phyloP scores from a whole-genome alignment of 306 rosid species.

The Vigna hirtella region DNA sequence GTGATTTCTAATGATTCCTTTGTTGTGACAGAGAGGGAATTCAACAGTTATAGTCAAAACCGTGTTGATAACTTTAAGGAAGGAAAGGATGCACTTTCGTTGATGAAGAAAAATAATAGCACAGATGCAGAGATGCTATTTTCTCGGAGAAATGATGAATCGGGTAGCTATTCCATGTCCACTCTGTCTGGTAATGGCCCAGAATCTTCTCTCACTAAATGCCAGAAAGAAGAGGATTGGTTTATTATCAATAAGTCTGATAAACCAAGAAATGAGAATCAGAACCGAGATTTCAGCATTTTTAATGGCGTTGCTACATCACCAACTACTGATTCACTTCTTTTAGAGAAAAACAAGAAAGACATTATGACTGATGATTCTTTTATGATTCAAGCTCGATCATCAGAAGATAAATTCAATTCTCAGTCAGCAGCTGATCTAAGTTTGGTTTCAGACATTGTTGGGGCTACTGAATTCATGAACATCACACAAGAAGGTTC shows the following conservation, averaged over 20 bases:
- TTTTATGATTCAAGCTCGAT: constrained; percentile 80
- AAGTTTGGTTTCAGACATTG: constrained; percentile 68
- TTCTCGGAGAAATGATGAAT: constrained; percentile 58
- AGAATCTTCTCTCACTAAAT: constrained; percentile 55
- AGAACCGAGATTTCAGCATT: constrained; percentile 54
- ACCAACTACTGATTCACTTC: constrained; percentile 41
- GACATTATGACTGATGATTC: constrained; percentile 78
- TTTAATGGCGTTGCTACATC: constrained; percentile 60
- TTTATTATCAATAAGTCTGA: constrained; percentile 55
- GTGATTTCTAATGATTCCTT: constrained; percentile 71
- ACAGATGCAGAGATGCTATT: constrained; percentile 65
- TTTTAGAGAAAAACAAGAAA: constrained; percentile 62
- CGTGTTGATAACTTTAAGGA: constrained; percentile 56
- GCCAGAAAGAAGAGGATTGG: constrained; percentile 80
- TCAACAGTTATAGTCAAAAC: constrained; percentile 46
- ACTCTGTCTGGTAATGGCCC: constrained; percentile 44
- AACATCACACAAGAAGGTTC: constrained; percentile 53
- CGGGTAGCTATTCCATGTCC: constrained; percentile 51
- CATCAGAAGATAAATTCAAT: constrained; percentile 59
- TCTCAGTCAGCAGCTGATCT: constrained; percentile 64
- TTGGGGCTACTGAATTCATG: constrained; percentile 60
- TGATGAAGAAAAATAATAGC: constrained; percentile 54
- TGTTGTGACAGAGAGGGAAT: constrained; percentile 58
- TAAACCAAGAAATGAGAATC: constrained; percentile 48
- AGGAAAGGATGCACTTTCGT: constrained; percentile 51